phyloP scores from a whole-genome alignment of 179 eudicot genomes.

The Vitellaria paradoxa region DNA sequence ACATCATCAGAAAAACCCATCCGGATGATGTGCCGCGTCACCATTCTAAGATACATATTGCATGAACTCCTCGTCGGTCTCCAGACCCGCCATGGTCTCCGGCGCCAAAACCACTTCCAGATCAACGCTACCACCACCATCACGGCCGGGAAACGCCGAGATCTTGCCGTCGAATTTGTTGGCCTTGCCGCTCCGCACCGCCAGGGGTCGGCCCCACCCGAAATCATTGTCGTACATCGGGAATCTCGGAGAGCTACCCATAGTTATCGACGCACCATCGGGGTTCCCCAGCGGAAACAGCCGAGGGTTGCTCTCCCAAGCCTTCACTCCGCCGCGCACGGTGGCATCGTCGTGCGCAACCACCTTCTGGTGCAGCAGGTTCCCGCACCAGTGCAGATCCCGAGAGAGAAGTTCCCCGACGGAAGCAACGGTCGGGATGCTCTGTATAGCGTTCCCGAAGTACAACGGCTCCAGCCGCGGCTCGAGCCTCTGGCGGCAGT shows the following conservation, averaged over 20 bases:
- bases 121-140: too few relatives aligned
- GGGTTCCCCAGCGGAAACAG: background rate
- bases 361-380: background rate
- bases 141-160: background rate
- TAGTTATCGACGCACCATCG: background rate
- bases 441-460: background rate
- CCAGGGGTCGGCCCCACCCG: background rate
- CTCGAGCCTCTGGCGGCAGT: background rate
- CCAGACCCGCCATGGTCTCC: too few relatives aligned
- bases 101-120: too few relatives aligned
- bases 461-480: background rate
- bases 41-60: too few relatives aligned
- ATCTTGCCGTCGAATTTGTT: conserved; percentile 5
- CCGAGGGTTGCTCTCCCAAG: background rate
- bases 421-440: conserved; percentile 1
- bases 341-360: background rate
- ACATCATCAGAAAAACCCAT: too few relatives aligned
- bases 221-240: conserved; percentile 1
- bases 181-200: background rate
- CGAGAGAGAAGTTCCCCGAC: background rate
- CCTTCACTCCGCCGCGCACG: background rate
- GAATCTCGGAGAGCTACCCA: background rate
- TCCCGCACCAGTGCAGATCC: background rate
- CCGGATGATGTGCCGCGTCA: too few relatives aligned
- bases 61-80: too few relatives aligned